Base-by-base conservation (phyloP, 192 early-diverging fungal genomes). In the Backusella westeae region DNA sequence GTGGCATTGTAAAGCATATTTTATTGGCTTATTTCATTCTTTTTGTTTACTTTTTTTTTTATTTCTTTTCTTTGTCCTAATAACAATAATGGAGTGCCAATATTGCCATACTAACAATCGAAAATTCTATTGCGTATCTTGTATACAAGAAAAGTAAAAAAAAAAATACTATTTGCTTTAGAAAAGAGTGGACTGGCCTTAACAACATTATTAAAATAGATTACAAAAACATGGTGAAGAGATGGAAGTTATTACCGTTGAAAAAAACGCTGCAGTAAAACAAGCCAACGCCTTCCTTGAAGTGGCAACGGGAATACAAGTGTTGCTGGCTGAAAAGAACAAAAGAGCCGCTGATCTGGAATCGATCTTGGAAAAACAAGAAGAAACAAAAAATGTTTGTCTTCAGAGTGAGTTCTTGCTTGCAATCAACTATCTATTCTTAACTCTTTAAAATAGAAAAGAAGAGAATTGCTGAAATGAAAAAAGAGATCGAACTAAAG, bases 61-160 rank as follows among this genome's bases (percentile, higher is more conserved):
- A 10, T 59, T 23, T 56, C 21, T 56, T 56, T 56, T n/a, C 6
- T n/a, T 19, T 56, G n/a, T 56, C 21, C 26, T 32, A 32, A 32
- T 32, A 32, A 32, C 12, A 59, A 14, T 29, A 81, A 39, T 81
- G 80, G 73, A 81, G 41, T 81, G 80, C 36, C 34, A 78, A n/a
- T 81, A 81, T 49, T 81, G 80, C 35, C 80, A 73, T 41, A 72
- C 76, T 15, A 69, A 69, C 34, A 74, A 75, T 41, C 80, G 80
- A 39, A 75, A 81, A 19, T 77, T 77, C 44, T 75, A 75, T 39
- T 81, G 80, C 42, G 59, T 39, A 23, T 17, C 36, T 3, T 81
- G 80, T 23, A 41, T 81, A 9, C 66, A 59, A 52, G 68, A 77
- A 42, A 81, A 75, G 80, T 81, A 81, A 56, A 23, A 23, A 23